phyloP scores from a whole-genome alignment of 2,329 filamentous ascomycete species.

The Trichocomaceae sp. region DNA sequence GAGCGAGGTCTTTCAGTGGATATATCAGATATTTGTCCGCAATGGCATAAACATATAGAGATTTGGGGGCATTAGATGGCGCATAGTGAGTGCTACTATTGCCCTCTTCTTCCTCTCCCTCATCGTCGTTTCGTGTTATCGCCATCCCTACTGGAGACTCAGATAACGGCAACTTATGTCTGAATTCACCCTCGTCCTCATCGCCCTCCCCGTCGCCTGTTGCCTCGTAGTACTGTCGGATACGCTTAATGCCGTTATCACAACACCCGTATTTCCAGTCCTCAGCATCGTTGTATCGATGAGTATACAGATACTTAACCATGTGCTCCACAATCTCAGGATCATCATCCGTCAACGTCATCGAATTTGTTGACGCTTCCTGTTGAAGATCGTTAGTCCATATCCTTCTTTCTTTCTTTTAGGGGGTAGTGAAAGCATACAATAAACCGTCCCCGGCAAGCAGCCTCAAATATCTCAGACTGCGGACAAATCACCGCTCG shows the following conservation, averaged over 20 bases:
- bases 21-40: constrained; percentile 15
- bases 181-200: neutral
- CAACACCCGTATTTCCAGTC: constrained; percentile 9
- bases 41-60: constrained; percentile 14
- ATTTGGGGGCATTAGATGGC: constrained; percentile 1
- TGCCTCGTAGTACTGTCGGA: constrained; percentile 1
- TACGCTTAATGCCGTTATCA: constrained; percentile 1
- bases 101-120: neutral
- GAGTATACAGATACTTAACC: constrained; percentile 14
- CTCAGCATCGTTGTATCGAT: constrained; percentile 13
- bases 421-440: neutral
- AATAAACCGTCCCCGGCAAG: constrained; percentile 14
- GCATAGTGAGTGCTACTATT: neutral
- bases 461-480: constrained; percentile 14
- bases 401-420: neutral
- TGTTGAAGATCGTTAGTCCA: neutral
- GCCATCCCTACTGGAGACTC: neutral
- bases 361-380: constrained; percentile 12
- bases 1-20: constrained; percentile 12
- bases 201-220: neutral
- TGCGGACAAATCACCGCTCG: constrained; percentile 16
- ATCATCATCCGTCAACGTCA: constrained; percentile 14
- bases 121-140: neutral
- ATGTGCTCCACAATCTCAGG: constrained; percentile 15
- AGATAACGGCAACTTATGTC: neutral